phyloP scores from a whole-genome alignment of 768 basidiomycete species.

The Solioccasus polychromus region DNA sequence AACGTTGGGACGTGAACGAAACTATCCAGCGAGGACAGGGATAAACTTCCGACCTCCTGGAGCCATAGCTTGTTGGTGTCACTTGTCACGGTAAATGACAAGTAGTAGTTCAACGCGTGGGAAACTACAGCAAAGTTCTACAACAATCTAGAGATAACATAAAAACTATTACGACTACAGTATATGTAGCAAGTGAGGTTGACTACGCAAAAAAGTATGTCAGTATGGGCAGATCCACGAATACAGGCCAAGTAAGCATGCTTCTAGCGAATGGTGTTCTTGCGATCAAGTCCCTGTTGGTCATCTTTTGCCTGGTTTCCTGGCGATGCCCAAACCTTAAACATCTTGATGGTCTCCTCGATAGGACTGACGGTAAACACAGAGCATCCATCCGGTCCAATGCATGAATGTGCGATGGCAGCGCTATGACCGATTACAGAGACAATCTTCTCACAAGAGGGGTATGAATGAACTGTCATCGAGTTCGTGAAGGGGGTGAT shows the following conservation, averaged over 20 bases:
- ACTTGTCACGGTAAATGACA: too few relatives aligned
- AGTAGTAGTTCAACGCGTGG: too few relatives aligned
- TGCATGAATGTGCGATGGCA: conserved; percentile 56
- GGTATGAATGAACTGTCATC: conserved; percentile 53
- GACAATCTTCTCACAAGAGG: conserved; percentile 47
- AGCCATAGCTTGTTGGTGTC: too few relatives aligned
- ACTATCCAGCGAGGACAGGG: not conserved
- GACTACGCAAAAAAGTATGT: conserved; percentile 3
- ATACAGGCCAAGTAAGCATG: conserved; percentile 3
- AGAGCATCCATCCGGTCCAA: conserved; percentile 60
- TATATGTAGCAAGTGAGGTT: conserved; percentile 8
- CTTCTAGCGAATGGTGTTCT: conserved; percentile 26
- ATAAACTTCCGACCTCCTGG: not conserved
- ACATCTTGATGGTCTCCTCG: conserved; percentile 72
- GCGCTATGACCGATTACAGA: conserved; percentile 55
- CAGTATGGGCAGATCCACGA: conserved; percentile 7
- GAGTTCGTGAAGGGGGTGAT: conserved; percentile 37
- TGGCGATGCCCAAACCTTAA: conserved; percentile 56
- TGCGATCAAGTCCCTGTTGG: conserved; percentile 21
- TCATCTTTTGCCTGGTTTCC: conserved; percentile 17
- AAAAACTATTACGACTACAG: conserved; percentile 10
- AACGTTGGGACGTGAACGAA: conserved; percentile 1
- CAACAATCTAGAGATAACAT: conserved; percentile 7
- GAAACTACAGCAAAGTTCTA: too few relatives aligned
- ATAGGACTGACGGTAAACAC: conserved; percentile 61